Evolutionary conservation across 2,329 filamentous ascomycete species (phyloP), one percentile per base, ranked within the genome.

Genomic region (Seiridium unicorne): DNA sequence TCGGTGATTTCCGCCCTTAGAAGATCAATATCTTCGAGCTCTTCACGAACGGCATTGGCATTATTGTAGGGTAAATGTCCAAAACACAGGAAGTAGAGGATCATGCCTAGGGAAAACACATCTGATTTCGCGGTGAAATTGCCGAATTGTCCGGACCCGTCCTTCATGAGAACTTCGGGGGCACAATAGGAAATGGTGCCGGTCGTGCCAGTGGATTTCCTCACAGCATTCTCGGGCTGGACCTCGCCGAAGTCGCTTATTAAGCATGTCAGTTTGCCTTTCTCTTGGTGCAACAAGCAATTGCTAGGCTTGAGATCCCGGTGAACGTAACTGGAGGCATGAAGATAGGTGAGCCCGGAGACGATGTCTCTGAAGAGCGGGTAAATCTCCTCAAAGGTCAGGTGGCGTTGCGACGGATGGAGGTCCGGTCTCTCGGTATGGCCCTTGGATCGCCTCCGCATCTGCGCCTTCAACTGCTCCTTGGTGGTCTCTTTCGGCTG

Each of bases 201-300:
- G 0, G 95, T 99, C 0, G 93, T 90, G 1, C 95, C 95, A 0
- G 93, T 97, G 0, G 93, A 97, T 60, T 90, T 91, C n/a, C 95
- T 87, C 13, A 87, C 86, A 0, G 86, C 85, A 69, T 94, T 90
- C 65, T 93, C 91, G 2, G 88, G 84, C 72, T 99, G 96, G 0
- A 98, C 94, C 74, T 99, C 95, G 46, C 96, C 95, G 77, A 99
- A 99, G 72, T 99, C 95, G 72, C 94, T 98, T 60, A 99, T 96
- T 13, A 99, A 80, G 51, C 96, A 96, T 57, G 84, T 85, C 9
- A 93, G 79, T 46, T 87, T 88, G 53, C 83, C 84, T 32, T 88
- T 89, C 62, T 89, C 90, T 38, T 84, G 84, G 70, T 98, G 93
- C 1, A 99, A 78, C 3, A 99, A 82, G 69, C 96, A 99, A 68